Evolutionary conservation across 169 alveolate species (phyloP).

Genomic region (Eimeria praecox): DNA sequence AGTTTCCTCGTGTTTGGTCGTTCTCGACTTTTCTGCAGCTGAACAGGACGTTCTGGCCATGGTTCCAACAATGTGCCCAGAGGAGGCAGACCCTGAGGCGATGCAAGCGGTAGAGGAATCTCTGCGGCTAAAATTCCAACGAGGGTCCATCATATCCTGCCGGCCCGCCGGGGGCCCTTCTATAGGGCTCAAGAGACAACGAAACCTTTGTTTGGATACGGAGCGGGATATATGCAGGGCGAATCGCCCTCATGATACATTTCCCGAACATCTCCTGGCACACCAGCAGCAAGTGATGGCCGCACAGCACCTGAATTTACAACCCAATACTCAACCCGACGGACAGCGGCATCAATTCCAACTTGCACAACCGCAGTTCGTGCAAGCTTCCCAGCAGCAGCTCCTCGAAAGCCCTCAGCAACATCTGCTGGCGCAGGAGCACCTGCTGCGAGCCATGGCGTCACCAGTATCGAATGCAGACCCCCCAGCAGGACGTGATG

Average conservation of each 20-base stretch:
- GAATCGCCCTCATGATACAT: not conserved
- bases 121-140: constrained; percentile 45
- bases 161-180: not conserved
- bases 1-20: not conserved
- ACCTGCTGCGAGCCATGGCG: constrained; percentile 7
- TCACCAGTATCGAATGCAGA: not conserved
- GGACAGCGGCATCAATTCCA: constrained; percentile 1
- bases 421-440: constrained; percentile 27
- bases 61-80: constrained; percentile 63
- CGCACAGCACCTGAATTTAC: constrained; percentile 13
- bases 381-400: constrained; percentile 15
- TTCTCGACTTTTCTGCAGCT: constrained; percentile 2
- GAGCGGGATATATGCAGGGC: not conserved
- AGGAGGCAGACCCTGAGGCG: constrained; percentile 47
- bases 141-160: constrained; percentile 22
- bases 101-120: constrained; percentile 67
- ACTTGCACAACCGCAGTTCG: not conserved
- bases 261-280: constrained; percentile 7
- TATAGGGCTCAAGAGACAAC: constrained; percentile 43
- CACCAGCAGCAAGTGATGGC: constrained; percentile 45
- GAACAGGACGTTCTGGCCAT: constrained; percentile 67
- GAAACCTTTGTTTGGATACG: constrained; percentile 2
- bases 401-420: constrained; percentile 22
- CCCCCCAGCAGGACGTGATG: not conserved
- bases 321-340: not conserved